phyloP scores from a whole-genome alignment of 2,329 filamentous ascomycete species.

The Ophioceras dolichostomum region DNA sequence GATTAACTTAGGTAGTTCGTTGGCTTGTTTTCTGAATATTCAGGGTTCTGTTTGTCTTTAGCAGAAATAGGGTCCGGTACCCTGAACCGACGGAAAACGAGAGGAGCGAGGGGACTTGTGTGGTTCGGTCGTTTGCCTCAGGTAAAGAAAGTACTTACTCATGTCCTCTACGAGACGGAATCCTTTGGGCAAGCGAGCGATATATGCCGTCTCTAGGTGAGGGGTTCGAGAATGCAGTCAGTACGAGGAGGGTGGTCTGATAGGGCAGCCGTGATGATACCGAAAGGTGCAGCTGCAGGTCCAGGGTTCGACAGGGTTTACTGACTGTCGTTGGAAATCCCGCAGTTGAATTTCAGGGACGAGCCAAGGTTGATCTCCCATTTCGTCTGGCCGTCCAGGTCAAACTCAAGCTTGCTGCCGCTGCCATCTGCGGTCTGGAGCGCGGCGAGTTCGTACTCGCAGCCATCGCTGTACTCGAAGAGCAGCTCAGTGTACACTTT shows the following conservation, averaged over 20 bases:
- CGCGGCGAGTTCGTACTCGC: neutral
- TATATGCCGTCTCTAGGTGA: constrained; percentile 6
- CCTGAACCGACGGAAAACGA: too few relatives aligned
- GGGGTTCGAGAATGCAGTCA: too few relatives aligned
- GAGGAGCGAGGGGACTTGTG: too few relatives aligned
- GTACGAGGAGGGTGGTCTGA: too few relatives aligned
- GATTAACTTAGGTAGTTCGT: too few relatives aligned
- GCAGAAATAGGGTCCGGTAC: too few relatives aligned
- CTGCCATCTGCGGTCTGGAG: neutral
- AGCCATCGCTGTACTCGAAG: constrained; percentile 3
- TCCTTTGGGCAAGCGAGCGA: constrained; percentile 9
- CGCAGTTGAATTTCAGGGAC: constrained; percentile 1
- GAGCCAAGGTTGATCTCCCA: constrained; percentile 2
- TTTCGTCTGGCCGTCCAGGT: neutral
- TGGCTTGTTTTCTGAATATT: too few relatives aligned
- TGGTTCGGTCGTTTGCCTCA: too few relatives aligned
- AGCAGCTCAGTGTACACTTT: constrained; percentile 1
- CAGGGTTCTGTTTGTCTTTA: too few relatives aligned
- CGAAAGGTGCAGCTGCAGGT: too few relatives aligned
- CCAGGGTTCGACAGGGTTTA: neutral
- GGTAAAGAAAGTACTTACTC: constrained; percentile 7
- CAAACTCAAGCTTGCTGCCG: neutral
- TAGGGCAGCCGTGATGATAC: too few relatives aligned
- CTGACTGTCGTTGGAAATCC: neutral
- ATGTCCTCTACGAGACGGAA: constrained; percentile 9